phyloP scores from a whole-genome alignment of 495 filamentous ascomycete genomes.

The Ascobolus immersus region DNA sequence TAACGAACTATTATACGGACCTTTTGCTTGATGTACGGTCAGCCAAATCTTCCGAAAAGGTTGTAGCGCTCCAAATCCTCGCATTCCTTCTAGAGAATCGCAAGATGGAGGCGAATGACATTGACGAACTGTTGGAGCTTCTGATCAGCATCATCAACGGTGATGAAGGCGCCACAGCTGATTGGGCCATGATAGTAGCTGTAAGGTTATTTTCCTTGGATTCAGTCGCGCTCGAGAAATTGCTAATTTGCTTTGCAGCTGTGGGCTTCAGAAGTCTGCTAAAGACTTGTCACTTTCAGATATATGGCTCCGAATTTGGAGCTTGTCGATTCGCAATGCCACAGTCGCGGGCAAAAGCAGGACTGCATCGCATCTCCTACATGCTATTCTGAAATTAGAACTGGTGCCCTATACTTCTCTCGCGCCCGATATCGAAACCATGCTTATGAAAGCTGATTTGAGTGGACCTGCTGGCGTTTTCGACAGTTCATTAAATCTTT shows the following conservation, averaged over 20 bases:
- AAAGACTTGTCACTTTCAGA: conserved; percentile 5
- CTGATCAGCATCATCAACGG: too few relatives aligned
- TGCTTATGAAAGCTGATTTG: conserved; percentile 48
- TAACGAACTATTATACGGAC: conserved; percentile 31
- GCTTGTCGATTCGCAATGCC: conserved; percentile 41
- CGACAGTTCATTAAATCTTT: conserved; percentile 52
- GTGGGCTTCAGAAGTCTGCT: conserved; percentile 22
- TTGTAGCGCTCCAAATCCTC: conserved; percentile 54
- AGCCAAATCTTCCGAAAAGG: conserved; percentile 26
- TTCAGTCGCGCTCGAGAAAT: conserved; percentile 4
- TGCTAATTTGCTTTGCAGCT: too few relatives aligned
- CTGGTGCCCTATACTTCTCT: conserved; percentile 37
- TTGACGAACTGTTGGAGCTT: conserved; percentile 17
- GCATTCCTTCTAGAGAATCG: conserved; percentile 31
- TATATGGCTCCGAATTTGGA: conserved; percentile 52
- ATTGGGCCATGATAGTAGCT: conserved; percentile 35
- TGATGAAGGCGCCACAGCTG: too few relatives aligned
- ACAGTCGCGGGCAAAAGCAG: conserved; percentile 46
- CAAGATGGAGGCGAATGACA: conserved; percentile 1
- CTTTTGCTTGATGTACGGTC: conserved; percentile 35
- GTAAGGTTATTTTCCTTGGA: conserved; percentile 32
- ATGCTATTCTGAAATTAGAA: conserved; percentile 34
- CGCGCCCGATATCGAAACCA: conserved; percentile 35
- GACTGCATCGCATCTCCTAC: conserved; percentile 53
- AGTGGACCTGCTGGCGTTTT: conserved; percentile 57